Evolutionary conservation across 2,329 filamentous ascomycete genomes (phyloP).

Genomic region (Alternaria triticina): DNA sequence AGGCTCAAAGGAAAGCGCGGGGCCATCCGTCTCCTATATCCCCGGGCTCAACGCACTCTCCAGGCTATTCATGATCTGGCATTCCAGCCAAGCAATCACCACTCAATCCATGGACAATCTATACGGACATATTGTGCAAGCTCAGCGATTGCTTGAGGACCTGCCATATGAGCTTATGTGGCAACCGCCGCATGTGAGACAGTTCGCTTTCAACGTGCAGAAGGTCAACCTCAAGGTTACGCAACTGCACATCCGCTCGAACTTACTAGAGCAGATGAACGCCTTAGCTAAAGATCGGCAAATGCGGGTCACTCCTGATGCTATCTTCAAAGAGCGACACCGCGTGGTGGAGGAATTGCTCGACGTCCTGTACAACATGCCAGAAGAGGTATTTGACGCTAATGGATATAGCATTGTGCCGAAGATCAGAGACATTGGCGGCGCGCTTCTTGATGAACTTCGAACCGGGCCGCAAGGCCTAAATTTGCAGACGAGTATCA

Average conservation of each 20-base stretch:
- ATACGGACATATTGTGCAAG: slow-evolving; percentile 19
- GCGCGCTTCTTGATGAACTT: slow-evolving; percentile 23
- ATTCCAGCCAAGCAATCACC: slow-evolving; percentile 23
- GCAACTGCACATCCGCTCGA: slow-evolving; percentile 29
- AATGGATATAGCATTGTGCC: slow-evolving; percentile 30
- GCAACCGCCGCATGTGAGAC: not conserved
- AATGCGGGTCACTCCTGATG: slow-evolving; percentile 16
- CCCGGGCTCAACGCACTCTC: slow-evolving; percentile 26
- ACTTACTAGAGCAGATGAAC: slow-evolving; percentile 31
- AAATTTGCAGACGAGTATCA: slow-evolving; percentile 21
- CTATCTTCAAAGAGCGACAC: slow-evolving; percentile 25
- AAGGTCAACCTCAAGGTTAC: slow-evolving; percentile 31
- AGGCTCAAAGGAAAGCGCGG: not conserved
- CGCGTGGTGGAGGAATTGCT: slow-evolving; percentile 25
- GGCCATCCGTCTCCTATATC: slow-evolving; percentile 14
- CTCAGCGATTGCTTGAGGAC: slow-evolving; percentile 13
- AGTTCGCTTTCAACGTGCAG: slow-evolving; percentile 28
- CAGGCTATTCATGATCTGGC: slow-evolving; percentile 25
- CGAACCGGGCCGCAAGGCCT: slow-evolving; percentile 19
- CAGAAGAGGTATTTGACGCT: slow-evolving; percentile 28
- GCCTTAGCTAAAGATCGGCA: slow-evolving; percentile 16
- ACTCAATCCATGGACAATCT: slow-evolving; percentile 21
- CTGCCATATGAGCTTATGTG: slow-evolving; percentile 23
- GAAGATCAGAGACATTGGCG: slow-evolving; percentile 28
- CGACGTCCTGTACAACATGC: slow-evolving; percentile 22